Percentiles rank a stretch among this genome's conserved stretches.
Evolutionary conservation across 106 monocot genomes (phyloP).

Genomic region (Phalaenopsis equestris): DNA sequence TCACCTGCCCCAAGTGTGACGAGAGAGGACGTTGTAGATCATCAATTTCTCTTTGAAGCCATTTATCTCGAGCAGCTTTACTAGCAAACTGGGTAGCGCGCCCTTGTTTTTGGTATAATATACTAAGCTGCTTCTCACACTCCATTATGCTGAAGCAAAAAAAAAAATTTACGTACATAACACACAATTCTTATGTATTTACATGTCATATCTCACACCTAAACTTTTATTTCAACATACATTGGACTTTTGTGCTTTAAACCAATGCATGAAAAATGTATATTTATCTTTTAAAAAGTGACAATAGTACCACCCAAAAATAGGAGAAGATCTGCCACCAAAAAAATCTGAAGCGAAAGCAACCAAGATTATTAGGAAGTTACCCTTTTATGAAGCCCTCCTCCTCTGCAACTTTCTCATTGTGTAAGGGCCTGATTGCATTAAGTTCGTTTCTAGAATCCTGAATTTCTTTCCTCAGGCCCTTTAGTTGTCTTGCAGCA

Average conservation of each 20-base stretch:
- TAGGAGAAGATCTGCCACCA: not conserved
- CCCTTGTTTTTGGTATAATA: slow-evolving; percentile 96
- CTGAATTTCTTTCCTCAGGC: slow-evolving; percentile 73
- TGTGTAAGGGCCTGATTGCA: slow-evolving; percentile 50
- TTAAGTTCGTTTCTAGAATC: slow-evolving; percentile 82
- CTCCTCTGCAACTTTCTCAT: slow-evolving; percentile 67
- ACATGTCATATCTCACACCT: too few species aligned
- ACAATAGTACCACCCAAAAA: too few species aligned
- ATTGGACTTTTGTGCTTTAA: too few species aligned
- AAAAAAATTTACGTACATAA: not conserved
- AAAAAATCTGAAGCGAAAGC: not conserved
- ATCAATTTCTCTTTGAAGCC: slow-evolving; percentile 96
- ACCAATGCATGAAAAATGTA: too few species aligned
- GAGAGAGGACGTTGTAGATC: slow-evolving; percentile 79
- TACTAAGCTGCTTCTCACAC: slow-evolving; percentile 88
- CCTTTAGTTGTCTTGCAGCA: slow-evolving; percentile 62
- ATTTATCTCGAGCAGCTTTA: slow-evolving; percentile 88
- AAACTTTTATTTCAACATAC: too few species aligned
- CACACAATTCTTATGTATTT: too few species aligned
- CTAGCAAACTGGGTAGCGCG: slow-evolving; percentile 87
- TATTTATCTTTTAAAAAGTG: too few species aligned
- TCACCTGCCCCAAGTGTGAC: slow-evolving; percentile 71
- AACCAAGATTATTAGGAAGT: not conserved
- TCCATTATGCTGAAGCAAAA: slow-evolving; percentile 69
- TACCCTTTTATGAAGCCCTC: slow-evolving; percentile 86